Evolutionary conservation across 441 rosid genomes (phyloP), one percentile per base, ranked within the genome.

Genomic region (Euphorbia celastroides): DNA sequence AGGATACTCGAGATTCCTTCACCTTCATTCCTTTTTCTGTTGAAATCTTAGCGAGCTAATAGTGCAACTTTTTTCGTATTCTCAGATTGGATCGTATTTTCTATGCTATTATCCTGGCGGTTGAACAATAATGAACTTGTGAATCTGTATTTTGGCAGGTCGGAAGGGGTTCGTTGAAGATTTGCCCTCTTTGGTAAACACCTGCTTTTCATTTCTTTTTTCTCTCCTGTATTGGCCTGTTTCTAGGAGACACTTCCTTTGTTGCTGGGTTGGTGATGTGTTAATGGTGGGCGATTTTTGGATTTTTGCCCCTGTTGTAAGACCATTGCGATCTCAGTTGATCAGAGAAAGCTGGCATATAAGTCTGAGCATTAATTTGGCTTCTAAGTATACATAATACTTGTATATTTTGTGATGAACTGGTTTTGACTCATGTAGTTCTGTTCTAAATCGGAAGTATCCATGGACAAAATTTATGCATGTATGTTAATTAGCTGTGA

Each of bases 161-260:
- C 72, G 73, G 72, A 81, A 80, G 60, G 93, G 85, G 62, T 84
- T 89, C 41, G 56, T 74, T 32, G 93, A 88, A 67, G 98, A 88
- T 59, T 71, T 81, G 25, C 70, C 90, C 31, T 76, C 68, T 64
- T 67, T 76, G 60, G 96, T 92, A 89, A 72, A 93, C 55, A 54
- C 56, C 75, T 66, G 26, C 3, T 42, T 50, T 64, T 70, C 72
- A 69, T 69, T 65, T n/a, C n/a, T n/a, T 67, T 64, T 68, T 9
- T 22, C n/a, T 32, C 63, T 17, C 16, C 28, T 20, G n/a, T 27
- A 30, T 62, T 42, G 44, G 51, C 62, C 68, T 70, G 51, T 65
- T 65, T 70, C 56, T 59, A 55, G 59, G 48, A 56, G 50, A 65
- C 71, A 41, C 23, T 17, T 41, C 12, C n/a, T 9, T 3, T 41